These are phyloP conservation scores for Pythium aristosporum DNA, from an alignment of 352 stramenopile genomes.

Conservation along the genomic window DNA sequence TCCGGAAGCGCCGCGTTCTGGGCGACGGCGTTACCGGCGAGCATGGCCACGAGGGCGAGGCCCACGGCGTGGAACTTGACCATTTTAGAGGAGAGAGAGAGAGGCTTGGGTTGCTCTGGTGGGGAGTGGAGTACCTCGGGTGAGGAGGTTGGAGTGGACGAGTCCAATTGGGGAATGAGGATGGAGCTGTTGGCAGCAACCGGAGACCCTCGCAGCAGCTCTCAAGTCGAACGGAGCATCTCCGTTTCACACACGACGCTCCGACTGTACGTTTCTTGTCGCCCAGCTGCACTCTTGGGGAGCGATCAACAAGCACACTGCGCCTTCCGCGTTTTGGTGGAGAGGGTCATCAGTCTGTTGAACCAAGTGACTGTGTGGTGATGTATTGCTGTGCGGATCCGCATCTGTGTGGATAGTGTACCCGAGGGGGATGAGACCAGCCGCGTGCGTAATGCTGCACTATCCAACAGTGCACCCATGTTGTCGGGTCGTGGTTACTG, in stretches of 20 bases:
- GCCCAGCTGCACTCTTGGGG: neutral
- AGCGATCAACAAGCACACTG: too few species aligned
- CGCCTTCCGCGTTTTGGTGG: too few species aligned
- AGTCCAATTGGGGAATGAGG: constrained; percentile 7
- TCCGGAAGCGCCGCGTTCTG: constrained; percentile 14
- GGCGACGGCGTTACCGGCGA: constrained; percentile 6
- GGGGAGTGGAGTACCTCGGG: constrained; percentile 1
- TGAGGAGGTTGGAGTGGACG: neutral
- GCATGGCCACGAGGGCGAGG: constrained; percentile 1
- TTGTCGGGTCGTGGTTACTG: too few species aligned
- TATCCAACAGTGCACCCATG: too few species aligned
- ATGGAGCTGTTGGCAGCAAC: neutral
- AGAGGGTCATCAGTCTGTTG: too few species aligned
- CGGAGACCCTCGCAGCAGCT: neutral
- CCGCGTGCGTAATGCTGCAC: too few species aligned
- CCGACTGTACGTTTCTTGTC: neutral
- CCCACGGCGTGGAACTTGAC: constrained; percentile 18
- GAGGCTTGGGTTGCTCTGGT: neutral
- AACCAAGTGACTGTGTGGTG: too few species aligned
- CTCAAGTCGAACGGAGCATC: neutral
- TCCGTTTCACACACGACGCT: neutral
- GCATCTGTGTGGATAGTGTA: too few species aligned
- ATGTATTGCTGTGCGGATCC: too few species aligned
- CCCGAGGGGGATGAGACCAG: too few species aligned
- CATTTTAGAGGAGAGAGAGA: neutral